Conservation (phyloP, 2,329 filamentous ascomycete species). For the Falciphora oryzae region DNA sequence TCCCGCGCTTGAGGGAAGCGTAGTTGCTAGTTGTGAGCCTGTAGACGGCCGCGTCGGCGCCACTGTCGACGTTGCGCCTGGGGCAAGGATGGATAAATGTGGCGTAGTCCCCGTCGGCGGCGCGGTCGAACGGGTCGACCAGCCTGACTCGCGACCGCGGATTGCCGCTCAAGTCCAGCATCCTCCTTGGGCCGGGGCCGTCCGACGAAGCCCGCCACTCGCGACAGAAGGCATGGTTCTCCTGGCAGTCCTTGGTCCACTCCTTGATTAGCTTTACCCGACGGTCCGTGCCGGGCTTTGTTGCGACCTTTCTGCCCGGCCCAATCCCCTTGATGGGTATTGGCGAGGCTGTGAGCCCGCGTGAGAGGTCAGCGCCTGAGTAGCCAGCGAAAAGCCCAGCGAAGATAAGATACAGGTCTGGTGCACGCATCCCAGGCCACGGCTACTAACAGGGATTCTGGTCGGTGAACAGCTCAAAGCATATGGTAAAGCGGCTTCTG, state of each 20-base stretch:
- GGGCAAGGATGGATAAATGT: slow-evolving; percentile 1
- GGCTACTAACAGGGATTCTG: background rate
- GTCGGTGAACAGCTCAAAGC: slow-evolving; percentile 8
- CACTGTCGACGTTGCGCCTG: background rate
- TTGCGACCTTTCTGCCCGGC: slow-evolving; percentile 5
- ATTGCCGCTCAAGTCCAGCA: slow-evolving; percentile 9
- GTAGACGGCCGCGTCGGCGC: background rate
- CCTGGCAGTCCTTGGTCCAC: slow-evolving; percentile 4
- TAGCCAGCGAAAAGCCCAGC: background rate
- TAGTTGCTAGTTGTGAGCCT: slow-evolving; percentile 4
- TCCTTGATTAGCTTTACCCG: slow-evolving; percentile 5
- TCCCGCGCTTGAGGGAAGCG: background rate
- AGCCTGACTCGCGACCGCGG: slow-evolving; percentile 9
- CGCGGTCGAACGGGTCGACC: slow-evolving; percentile 2
- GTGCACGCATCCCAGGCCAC: background rate
- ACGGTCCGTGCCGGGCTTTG: slow-evolving; percentile 3
- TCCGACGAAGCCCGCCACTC: slow-evolving; percentile 2
- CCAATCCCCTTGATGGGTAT: slow-evolving; percentile 3
- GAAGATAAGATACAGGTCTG: background rate
- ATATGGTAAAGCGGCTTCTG: background rate
- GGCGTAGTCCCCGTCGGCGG: slow-evolving; percentile 1
- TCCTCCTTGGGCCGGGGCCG: slow-evolving; percentile 5
- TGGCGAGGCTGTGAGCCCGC: background rate
- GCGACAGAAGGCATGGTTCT: slow-evolving; percentile 4
- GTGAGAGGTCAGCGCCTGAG: background rate